Percentiles rank a stretch among this genome's conserved stretches.
Conservation (phyloP, 257 asterid genomes). For the Forsythia viridissima region DNA sequence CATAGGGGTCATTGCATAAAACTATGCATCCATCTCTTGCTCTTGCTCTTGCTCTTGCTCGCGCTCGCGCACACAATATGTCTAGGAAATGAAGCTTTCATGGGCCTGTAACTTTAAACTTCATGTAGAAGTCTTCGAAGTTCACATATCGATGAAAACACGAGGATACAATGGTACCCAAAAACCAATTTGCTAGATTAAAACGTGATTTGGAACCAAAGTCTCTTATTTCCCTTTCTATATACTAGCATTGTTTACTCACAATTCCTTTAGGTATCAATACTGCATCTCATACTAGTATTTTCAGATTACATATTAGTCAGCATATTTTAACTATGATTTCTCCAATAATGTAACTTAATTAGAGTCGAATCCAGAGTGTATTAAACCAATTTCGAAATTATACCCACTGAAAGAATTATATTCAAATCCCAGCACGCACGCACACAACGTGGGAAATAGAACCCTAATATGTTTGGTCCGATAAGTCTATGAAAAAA, state of each 20-base stretch:
- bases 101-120: background rate
- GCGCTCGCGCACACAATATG: too few relatives aligned
- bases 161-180: background rate
- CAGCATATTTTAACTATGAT: background rate
- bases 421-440: background rate
- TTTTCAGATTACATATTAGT: background rate
- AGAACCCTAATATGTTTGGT: background rate
- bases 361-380: background rate
- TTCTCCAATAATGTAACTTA: background rate
- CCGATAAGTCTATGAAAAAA: background rate
- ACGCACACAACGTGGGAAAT: too few relatives aligned
- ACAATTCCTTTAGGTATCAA: constrained; percentile 1
- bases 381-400: background rate
- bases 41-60: too few relatives aligned
- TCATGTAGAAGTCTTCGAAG: background rate
- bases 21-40: too few relatives aligned
- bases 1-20: too few relatives aligned
- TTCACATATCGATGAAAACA: background rate
- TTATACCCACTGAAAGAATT: background rate
- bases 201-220: background rate
- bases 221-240: background rate
- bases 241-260: background rate
- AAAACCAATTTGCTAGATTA: too few relatives aligned
- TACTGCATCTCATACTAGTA: background rate
- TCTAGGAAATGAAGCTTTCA: too few relatives aligned